Evolutionary conservation across 164 flowering plant species (phyloP).

Genomic region (Litsea cubeba): DNA sequence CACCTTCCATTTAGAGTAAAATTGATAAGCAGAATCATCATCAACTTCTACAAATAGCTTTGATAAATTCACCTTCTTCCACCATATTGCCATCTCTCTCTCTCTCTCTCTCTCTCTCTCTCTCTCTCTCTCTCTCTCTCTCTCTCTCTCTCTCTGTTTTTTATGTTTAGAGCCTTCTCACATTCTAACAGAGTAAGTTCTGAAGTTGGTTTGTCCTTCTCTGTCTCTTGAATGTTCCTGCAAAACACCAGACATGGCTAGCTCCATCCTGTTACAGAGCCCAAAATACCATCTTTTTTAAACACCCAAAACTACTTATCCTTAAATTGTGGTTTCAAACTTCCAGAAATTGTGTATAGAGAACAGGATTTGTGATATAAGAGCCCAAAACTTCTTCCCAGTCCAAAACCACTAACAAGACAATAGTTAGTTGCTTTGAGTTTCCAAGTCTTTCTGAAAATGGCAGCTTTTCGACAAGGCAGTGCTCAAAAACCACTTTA

Average conservation of each 20-base stretch:
- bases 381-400: constrained; percentile 5
- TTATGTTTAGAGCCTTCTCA: constrained; percentile 7
- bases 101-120: no score
- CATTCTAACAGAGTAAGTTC: constrained; percentile 25
- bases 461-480: neutral
- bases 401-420: neutral
- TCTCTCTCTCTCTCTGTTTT: constrained; percentile 1
- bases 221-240: constrained; percentile 18
- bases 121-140: constrained; percentile 11
- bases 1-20: constrained; percentile 1
- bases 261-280: constrained; percentile 10
- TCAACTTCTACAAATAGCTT: constrained; percentile 32
- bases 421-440: neutral
- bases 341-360: neutral
- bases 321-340: neutral
- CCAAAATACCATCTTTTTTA: neutral
- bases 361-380: neutral
- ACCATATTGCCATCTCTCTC: neutral
- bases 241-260: constrained; percentile 25
- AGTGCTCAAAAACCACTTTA: neutral
- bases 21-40: constrained; percentile 26
- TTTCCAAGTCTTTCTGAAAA: constrained; percentile 2
- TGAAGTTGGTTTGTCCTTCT: constrained; percentile 18
- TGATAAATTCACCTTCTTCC: constrained; percentile 28
- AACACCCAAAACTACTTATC: constrained; percentile 6